These are phyloP conservation scores for Pseudoturritis turrita DNA, from an alignment of 345 rosid species.

Conservation along the genomic window DNA sequence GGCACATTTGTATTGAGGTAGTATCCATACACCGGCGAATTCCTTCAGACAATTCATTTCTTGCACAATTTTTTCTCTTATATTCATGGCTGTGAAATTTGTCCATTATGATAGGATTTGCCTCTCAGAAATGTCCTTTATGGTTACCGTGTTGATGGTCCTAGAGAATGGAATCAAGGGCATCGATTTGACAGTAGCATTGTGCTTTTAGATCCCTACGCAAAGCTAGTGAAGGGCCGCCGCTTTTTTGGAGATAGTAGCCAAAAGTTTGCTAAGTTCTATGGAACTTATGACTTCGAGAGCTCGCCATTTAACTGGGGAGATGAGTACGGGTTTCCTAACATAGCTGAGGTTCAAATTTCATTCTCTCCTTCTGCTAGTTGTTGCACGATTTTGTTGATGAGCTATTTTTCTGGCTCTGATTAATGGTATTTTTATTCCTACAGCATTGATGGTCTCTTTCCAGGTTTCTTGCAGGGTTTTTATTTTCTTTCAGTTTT, in stretches of 20 bases:
- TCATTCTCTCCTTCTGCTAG: background rate
- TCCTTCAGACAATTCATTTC: background rate
- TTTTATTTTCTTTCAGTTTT: background rate
- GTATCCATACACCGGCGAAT: background rate
- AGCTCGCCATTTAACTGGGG: conserved; percentile 87
- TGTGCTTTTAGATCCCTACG: conserved; percentile 82
- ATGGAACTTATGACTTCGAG: conserved; percentile 85
- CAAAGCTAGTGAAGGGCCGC: conserved; percentile 86
- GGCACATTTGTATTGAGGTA: conserved; percentile 89
- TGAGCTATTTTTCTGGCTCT: background rate
- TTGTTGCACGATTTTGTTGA: conserved; percentile 3
- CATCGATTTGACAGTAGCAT: conserved; percentile 68
- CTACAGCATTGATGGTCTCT: background rate
- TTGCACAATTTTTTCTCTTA: background rate
- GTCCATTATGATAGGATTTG: conserved; percentile 51
- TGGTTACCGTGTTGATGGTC: conserved; percentile 88
- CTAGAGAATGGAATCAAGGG: conserved; percentile 70
- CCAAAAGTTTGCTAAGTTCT: conserved; percentile 52
- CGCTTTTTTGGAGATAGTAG: conserved; percentile 63
- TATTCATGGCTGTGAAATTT: background rate
- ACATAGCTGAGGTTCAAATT: conserved; percentile 66
- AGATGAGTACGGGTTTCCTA: conserved; percentile 57
- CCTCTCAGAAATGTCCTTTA: conserved; percentile 67
- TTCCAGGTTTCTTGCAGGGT: background rate
- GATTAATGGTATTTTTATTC: background rate